These are phyloP conservation scores for Candida succiphila DNA, from an alignment of 805 yeast genomes.

Conservation along the genomic window DNA sequence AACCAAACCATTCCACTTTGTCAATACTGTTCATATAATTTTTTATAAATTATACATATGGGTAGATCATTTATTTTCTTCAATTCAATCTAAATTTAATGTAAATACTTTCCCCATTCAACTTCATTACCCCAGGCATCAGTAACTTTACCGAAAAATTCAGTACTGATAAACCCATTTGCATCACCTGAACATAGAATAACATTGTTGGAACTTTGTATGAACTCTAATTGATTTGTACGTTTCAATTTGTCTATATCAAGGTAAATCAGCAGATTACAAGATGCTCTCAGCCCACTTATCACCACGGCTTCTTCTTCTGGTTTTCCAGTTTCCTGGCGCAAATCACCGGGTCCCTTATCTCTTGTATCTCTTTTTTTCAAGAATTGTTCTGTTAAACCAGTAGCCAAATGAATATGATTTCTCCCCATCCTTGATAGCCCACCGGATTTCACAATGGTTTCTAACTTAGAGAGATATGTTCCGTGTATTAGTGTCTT, in stretches of 20 bases:
- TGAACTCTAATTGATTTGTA: slow-evolving; percentile 37
- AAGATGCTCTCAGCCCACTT: slow-evolving; percentile 63
- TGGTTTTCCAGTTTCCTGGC: too few species aligned
- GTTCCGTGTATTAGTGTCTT: slow-evolving; percentile 74
- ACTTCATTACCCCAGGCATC: slow-evolving; percentile 11
- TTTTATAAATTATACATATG: too few species aligned
- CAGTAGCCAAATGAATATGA: slow-evolving; percentile 79
- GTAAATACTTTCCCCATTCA: too few species aligned
- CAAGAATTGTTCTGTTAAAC: slow-evolving; percentile 25
- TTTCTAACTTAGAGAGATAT: slow-evolving; percentile 30
- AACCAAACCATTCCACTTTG: too few species aligned
- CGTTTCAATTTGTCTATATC: slow-evolving; percentile 39
- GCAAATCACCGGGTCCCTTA: not conserved
- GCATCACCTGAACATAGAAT: slow-evolving; percentile 54
- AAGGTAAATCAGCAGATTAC: slow-evolving; percentile 52
- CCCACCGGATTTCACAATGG: slow-evolving; percentile 44
- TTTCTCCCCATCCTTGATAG: slow-evolving; percentile 63
- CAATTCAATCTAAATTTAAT: too few species aligned
- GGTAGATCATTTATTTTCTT: too few species aligned
- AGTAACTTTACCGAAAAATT: slow-evolving; percentile 28
- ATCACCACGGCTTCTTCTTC: slow-evolving; percentile 28
- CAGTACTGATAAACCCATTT: slow-evolving; percentile 37
- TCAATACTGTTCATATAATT: too few species aligned
- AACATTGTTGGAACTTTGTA: slow-evolving; percentile 64
- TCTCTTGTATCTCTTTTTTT: not conserved